Conservation (phyloP, 345 rosid genomes). For the Camelina laxa region DNA sequence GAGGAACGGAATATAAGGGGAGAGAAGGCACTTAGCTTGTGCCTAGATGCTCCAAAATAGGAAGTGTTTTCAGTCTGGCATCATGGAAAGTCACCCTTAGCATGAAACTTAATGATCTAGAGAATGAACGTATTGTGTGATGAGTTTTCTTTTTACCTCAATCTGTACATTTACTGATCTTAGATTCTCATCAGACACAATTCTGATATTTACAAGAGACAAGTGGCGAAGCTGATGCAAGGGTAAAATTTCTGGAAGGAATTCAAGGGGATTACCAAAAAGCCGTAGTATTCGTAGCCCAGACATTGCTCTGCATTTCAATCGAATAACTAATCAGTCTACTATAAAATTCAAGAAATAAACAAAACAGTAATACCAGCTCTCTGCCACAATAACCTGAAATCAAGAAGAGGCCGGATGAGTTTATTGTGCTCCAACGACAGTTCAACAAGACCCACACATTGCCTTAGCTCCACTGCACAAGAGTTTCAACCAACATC, state of each 20-base stretch:
- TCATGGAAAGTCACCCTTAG: constrained; percentile 38
- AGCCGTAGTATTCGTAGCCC: constrained; percentile 83
- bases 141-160: constrained; percentile 57
- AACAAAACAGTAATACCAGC: constrained; percentile 25
- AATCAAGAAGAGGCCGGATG: constrained; percentile 97
- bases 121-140: constrained; percentile 7
- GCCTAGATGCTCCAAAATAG: constrained; percentile 91
- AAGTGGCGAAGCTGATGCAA: constrained; percentile 86
- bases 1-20: constrained; percentile 98
- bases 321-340: constrained; percentile 51
- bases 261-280: constrained; percentile 97
- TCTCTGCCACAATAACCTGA: constrained; percentile 67
- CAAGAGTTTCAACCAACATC: constrained; percentile 43
- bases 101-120: constrained; percentile 20
- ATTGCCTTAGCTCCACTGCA: constrained; percentile 91
- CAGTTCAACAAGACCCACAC: constrained; percentile 78
- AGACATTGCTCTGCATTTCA: constrained; percentile 86
- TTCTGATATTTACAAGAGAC: constrained; percentile 90
- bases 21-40: constrained; percentile 97
- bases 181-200: constrained; percentile 88
- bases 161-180: constrained; percentile 91
- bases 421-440: constrained; percentile 97
- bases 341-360: constrained; percentile 8
- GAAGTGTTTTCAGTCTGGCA: constrained; percentile 89
- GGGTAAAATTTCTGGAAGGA: constrained; percentile 96